phyloP scores from a whole-genome alignment of 1,139 yeast species.

The Blastobotrys serpentis region DNA sequence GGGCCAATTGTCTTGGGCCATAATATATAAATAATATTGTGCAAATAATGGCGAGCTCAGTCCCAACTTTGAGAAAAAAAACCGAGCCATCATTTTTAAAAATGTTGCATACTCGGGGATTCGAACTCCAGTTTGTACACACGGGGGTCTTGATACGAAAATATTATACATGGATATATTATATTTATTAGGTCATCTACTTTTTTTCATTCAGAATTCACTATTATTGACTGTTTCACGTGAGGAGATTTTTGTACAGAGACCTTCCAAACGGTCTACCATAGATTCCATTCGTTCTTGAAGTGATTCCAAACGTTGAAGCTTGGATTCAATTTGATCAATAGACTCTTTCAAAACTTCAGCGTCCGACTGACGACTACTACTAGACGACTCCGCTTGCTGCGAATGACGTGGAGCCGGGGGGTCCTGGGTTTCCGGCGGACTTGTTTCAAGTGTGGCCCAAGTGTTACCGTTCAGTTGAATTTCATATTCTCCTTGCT shows the following conservation, averaged over 20 bases:
- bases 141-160: too few species aligned
- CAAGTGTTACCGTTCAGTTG: constrained; percentile 18
- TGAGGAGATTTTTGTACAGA: constrained; percentile 1
- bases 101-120: too few species aligned
- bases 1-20: constrained; percentile 22
- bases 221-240: too few species aligned
- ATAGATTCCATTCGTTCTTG: constrained; percentile 1
- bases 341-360: background rate
- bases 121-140: background rate
- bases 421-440: background rate
- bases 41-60: background rate
- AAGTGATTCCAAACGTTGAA: background rate
- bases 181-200: background rate
- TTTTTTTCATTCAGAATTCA: background rate
- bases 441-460: constrained; percentile 19
- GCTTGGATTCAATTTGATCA: background rate
- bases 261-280: constrained; percentile 3
- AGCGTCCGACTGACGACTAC: background rate
- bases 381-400: background rate
- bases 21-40: too few species aligned
- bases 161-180: background rate
- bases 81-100: background rate
- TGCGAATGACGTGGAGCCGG: background rate
- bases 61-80: background rate
- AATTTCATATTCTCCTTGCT: constrained; percentile 13